Conservation (phyloP, 2,329 filamentous ascomycete genomes). For the Xylariaceae sp. region DNA sequence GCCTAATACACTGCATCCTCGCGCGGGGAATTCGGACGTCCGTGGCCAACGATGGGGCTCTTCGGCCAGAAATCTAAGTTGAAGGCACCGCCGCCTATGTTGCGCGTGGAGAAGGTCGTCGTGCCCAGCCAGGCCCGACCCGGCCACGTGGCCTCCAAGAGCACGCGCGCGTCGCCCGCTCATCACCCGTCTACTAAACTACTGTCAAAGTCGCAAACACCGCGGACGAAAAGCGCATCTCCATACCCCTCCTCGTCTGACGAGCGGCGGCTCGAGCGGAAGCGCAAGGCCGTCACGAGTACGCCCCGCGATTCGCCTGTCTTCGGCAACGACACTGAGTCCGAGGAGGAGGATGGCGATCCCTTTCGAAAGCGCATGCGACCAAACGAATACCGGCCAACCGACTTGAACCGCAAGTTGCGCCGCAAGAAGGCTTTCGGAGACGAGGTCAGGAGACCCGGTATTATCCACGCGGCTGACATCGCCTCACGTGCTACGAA, state of each 20-base stretch:
- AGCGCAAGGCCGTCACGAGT: conserved; percentile 42
- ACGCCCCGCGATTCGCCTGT: conserved; percentile 41
- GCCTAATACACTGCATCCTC: not conserved
- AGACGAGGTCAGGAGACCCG: conserved; percentile 37
- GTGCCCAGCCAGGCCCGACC: conserved; percentile 35
- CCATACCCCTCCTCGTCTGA: conserved; percentile 33
- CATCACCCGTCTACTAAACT: conserved; percentile 33
- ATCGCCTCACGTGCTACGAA: conserved; percentile 48
- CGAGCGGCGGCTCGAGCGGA: conserved; percentile 35
- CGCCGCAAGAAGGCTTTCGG: conserved; percentile 44
- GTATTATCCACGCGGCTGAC: conserved; percentile 55
- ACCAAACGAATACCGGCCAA: conserved; percentile 36
- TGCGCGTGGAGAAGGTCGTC: conserved; percentile 49
- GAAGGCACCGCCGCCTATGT: conserved; percentile 46
- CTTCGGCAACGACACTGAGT: conserved; percentile 44
- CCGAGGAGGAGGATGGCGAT: conserved; percentile 48
- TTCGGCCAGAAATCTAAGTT: conserved; percentile 44
- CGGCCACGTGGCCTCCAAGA: conserved; percentile 18
- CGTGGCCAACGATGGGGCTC: conserved; percentile 35
- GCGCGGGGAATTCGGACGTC: not conserved
- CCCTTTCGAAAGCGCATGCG: conserved; percentile 49
- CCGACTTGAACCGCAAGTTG: conserved; percentile 45
- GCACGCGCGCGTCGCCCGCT: conserved; percentile 22
- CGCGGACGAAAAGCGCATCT: conserved; percentile 37
- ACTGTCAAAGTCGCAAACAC: conserved; percentile 38